A percentile compares a stretch with the other conserved stretches of the same genome.
These are phyloP conservation scores for Pseudogymnoascus sp. DNA, from an alignment of 2,329 filamentous ascomycete genomes.

Conservation along the genomic window DNA sequence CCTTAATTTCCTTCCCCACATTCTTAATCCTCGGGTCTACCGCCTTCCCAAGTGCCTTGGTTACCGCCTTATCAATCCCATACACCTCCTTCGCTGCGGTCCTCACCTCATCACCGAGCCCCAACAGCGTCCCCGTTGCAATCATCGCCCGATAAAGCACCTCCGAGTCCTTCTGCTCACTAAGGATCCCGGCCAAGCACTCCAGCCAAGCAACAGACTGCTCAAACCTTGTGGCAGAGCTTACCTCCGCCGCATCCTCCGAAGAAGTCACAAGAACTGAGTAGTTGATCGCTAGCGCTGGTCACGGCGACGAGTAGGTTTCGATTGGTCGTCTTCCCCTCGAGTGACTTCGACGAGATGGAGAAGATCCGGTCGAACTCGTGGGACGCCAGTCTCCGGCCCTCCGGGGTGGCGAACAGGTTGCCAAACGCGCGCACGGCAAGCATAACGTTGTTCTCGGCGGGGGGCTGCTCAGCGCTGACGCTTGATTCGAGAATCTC, in stretches of 20 bases:
- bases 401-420: conserved; percentile 68
- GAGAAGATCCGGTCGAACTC: conserved; percentile 45
- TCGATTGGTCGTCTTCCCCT: conserved; percentile 62
- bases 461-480: conserved; percentile 52
- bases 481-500: conserved; percentile 51
- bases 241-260: conserved; percentile 14
- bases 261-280: conserved; percentile 59
- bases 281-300: conserved; percentile 79
- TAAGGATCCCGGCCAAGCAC: conserved; percentile 56
- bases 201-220: conserved; percentile 45
- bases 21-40: conserved; percentile 56
- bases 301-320: conserved; percentile 78
- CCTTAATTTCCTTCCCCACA: conserved; percentile 53
- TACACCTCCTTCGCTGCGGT: conserved; percentile 52
- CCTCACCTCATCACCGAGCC: conserved; percentile 49
- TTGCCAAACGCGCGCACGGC: conserved; percentile 75
- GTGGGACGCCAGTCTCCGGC: conserved; percentile 56
- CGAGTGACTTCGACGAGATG: conserved; percentile 54
- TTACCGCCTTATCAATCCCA: conserved; percentile 42
- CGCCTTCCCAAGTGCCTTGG: conserved; percentile 43
- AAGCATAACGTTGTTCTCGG: conserved; percentile 83
- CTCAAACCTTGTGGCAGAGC: conserved; percentile 34
- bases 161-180: conserved; percentile 67
- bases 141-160: conserved; percentile 77
- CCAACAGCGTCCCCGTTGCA: conserved; percentile 71